A percentile compares a stretch with the other conserved stretches of the same genome.
These are phyloP conservation scores for Sclerotinia glacialis DNA, from an alignment of 2,329 filamentous ascomycete species.

Conservation along the genomic window DNA sequence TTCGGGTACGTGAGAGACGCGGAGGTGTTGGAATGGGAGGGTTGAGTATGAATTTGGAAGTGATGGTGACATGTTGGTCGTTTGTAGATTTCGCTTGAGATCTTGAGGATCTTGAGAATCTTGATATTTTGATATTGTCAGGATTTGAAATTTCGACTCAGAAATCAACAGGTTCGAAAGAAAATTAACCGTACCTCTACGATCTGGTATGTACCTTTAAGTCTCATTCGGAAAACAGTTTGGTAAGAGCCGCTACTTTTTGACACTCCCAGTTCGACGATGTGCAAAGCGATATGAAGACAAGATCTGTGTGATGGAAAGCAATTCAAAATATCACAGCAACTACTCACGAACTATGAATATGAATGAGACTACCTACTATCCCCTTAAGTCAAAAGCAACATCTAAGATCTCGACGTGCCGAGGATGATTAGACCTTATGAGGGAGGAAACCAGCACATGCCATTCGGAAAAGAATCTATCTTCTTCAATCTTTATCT, in stretches of 20 bases:
- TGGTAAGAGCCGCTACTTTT: too few species aligned
- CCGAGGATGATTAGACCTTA: background rate
- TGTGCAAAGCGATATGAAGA: background rate
- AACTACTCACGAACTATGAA: background rate
- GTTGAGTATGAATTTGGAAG: constrained; percentile 43
- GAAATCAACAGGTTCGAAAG: background rate
- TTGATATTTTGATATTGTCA: background rate
- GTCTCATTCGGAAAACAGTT: background rate
- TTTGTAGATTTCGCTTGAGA: background rate
- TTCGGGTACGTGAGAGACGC: constrained; percentile 49
- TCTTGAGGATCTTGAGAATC: background rate
- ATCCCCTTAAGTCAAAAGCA: too few species aligned
- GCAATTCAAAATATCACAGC: background rate
- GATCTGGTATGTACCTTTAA: background rate
- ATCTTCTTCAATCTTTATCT: background rate
- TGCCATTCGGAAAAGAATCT: background rate
- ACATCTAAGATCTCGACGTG: background rate
- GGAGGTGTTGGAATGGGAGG: constrained; percentile 46
- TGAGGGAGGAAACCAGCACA: background rate
- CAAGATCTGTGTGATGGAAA: background rate
- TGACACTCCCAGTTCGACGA: background rate
- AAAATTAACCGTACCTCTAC: too few species aligned
- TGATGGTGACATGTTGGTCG: constrained; percentile 11
- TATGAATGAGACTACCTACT: background rate
- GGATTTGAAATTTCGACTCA: background rate